phyloP scores from a whole-genome alignment of 108 stramenopile species.

The Skeletonema tropicum region DNA sequence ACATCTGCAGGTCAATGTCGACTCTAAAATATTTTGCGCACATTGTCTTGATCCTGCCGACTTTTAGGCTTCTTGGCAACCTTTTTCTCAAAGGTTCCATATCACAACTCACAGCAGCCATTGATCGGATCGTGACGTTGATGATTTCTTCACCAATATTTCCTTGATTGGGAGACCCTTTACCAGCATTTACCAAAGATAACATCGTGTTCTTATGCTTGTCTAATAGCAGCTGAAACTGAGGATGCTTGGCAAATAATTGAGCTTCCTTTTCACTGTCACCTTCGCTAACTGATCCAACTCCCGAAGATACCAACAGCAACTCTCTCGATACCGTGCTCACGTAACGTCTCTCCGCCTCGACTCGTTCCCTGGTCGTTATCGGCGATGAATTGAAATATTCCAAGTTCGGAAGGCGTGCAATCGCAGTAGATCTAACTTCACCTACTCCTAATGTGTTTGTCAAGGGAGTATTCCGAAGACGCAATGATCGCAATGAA shows the following conservation, averaged over 20 bases:
- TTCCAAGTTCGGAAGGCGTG: conserved; percentile 65
- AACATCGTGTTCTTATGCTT: conserved; percentile 68
- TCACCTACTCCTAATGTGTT: conserved; percentile 71
- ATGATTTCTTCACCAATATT: conserved; percentile 61
- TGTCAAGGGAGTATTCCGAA: conserved; percentile 78
- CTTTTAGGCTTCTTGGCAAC: conserved; percentile 67
- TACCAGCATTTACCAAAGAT: conserved; percentile 17
- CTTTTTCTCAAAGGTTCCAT: conserved; percentile 76
- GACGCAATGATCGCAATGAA: conserved; percentile 56
- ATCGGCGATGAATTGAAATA: conserved; percentile 79
- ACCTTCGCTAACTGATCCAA: neutral
- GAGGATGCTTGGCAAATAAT: conserved; percentile 64
- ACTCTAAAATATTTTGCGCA: conserved; percentile 79
- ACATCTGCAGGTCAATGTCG: conserved; percentile 75
- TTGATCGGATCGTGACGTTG: conserved; percentile 72
- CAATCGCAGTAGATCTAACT: conserved; percentile 75
- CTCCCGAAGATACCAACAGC: conserved; percentile 42
- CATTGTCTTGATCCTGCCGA: conserved; percentile 82
- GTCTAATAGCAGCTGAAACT: conserved; percentile 49
- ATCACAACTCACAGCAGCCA: conserved; percentile 76
- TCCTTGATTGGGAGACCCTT: conserved; percentile 13
- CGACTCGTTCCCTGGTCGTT: conserved; percentile 65
- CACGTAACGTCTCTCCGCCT: conserved; percentile 85
- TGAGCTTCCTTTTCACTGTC: conserved; percentile 16
- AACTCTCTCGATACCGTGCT: conserved; percentile 65